phyloP scores from a whole-genome alignment of 2,329 filamentous ascomycete genomes.

The Aspergillus fumigatus region DNA sequence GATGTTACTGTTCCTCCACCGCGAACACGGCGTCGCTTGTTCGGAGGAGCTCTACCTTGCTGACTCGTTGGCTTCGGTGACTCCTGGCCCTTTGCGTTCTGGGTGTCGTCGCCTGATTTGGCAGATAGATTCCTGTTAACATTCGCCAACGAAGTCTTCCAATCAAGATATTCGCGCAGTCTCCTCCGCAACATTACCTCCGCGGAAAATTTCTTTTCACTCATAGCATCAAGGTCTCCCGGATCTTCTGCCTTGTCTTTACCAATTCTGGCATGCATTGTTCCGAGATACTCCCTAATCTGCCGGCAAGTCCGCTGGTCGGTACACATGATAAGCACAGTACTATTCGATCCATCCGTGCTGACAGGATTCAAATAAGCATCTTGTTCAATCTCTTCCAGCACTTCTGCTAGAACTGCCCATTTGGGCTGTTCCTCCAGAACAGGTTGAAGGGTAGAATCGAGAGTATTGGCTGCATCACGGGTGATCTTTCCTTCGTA shows the following conservation, averaged over 20 bases:
- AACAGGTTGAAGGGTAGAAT: conserved; percentile 67
- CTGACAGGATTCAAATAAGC: conserved; percentile 73
- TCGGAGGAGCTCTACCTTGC: conserved; percentile 65
- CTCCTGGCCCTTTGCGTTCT: conserved; percentile 18
- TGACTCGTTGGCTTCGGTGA: conserved; percentile 15
- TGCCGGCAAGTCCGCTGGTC: conserved; percentile 83
- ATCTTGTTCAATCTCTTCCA: conserved; percentile 90
- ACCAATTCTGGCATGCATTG: conserved; percentile 68
- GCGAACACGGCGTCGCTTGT: conserved; percentile 79
- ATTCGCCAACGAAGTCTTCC: conserved; percentile 85
- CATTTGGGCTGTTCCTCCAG: conserved; percentile 96
- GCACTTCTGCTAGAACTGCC: conserved; percentile 78
- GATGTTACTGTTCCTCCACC: conserved; percentile 65
- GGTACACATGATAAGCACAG: conserved; percentile 91
- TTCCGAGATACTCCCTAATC: conserved; percentile 83
- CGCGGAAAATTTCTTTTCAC: conserved; percentile 64
- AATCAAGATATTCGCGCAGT: conserved; percentile 78
- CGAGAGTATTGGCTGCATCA: conserved; percentile 47
- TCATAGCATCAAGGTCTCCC: conserved; percentile 46
- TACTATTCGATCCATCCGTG: conserved; percentile 84
- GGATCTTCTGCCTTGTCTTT: conserved; percentile 39
- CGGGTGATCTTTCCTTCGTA: conserved; percentile 70
- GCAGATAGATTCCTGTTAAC: conserved; percentile 57
- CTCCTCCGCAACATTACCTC: conserved; percentile 86
- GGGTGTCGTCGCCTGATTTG: conserved; percentile 21